phyloP scores from a whole-genome alignment of 2,329 filamentous ascomycete species.

The Phialemoniopsis sp. region DNA sequence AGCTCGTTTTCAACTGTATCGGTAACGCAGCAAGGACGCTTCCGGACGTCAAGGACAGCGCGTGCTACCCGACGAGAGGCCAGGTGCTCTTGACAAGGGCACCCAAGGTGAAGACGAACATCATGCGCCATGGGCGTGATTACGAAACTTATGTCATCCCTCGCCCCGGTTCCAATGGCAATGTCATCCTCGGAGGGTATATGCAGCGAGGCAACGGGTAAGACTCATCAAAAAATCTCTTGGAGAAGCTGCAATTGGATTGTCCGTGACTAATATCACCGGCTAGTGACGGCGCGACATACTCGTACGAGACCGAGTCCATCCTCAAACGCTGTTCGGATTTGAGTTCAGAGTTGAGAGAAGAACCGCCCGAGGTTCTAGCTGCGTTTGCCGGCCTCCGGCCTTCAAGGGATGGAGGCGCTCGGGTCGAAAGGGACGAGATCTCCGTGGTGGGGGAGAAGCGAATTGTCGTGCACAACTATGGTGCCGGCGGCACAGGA shows the following conservation, averaged over 20 bases:
- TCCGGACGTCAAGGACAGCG: conserved; percentile 27
- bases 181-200: conserved; percentile 32
- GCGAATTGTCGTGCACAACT: conserved; percentile 32
- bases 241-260: too few species aligned
- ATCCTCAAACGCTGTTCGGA: conserved; percentile 28
- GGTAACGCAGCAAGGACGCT: conserved; percentile 24
- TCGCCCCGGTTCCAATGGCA: conserved; percentile 26
- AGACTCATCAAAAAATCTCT: conserved; percentile 3
- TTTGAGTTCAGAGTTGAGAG: conserved; percentile 22
- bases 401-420: conserved; percentile 33
- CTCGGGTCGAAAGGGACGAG: conserved; percentile 29
- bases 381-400: conserved; percentile 24
- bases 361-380: conserved; percentile 20
- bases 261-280: too few species aligned
- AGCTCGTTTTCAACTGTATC: conserved; percentile 10
- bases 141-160: conserved; percentile 37
- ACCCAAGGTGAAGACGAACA: conserved; percentile 23
- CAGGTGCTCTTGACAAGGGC: conserved; percentile 31
- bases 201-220: conserved; percentile 28
- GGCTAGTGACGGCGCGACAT: conserved; percentile 23
- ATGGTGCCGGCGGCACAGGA: conserved; percentile 39
- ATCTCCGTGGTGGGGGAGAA: conserved; percentile 15
- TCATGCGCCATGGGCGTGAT: conserved; percentile 32
- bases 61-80: conserved; percentile 34
- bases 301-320: conserved; percentile 27